Evolutionary conservation across 2,329 filamentous ascomycete genomes (phyloP).

Genomic region (Graphilbum ipis-grandicollis): DNA sequence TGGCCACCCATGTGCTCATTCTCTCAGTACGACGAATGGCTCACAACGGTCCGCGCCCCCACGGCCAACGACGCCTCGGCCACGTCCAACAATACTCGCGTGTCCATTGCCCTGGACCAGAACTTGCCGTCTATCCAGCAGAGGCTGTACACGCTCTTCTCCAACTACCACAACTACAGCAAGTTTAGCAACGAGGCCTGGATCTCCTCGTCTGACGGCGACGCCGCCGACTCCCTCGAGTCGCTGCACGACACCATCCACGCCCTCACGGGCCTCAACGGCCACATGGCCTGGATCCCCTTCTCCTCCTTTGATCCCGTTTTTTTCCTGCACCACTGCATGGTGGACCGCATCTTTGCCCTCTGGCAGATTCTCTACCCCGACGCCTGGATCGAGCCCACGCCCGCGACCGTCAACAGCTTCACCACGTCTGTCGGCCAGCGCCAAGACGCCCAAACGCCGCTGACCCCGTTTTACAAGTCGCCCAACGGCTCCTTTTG

Average conservation of each 20-base stretch:
- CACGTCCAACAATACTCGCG: conserved; percentile 39
- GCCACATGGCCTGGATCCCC: conserved; percentile 53
- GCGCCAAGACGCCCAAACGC: conserved; percentile 34
- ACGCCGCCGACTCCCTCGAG: conserved; percentile 45
- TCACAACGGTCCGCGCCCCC: conserved; percentile 41
- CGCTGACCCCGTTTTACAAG: conserved; percentile 51
- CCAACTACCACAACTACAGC: conserved; percentile 49
- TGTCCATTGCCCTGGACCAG: conserved; percentile 32
- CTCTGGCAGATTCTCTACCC: conserved; percentile 65
- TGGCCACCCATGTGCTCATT: too few relatives aligned
- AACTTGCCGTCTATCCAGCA: conserved; percentile 38
- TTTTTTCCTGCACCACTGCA: conserved; percentile 60
- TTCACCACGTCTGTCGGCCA: conserved; percentile 41
- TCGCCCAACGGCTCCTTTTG: conserved; percentile 43
- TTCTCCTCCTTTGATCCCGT: conserved; percentile 67
- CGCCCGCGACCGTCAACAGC: conserved; percentile 35
- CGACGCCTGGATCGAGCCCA: conserved; percentile 44
- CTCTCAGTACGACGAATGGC: conserved; percentile 38
- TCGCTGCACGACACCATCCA: conserved; percentile 48
- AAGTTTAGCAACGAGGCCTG: conserved; percentile 54
- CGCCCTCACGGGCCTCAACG: conserved; percentile 37
- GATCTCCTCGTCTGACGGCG: conserved; percentile 27
- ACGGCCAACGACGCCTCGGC: conserved; percentile 21
- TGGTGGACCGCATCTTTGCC: conserved; percentile 57
- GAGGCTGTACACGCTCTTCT: conserved; percentile 50